Evolutionary conservation across 768 basidiomycete genomes (phyloP).

Genomic region (Tricholoma furcatifolium): DNA sequence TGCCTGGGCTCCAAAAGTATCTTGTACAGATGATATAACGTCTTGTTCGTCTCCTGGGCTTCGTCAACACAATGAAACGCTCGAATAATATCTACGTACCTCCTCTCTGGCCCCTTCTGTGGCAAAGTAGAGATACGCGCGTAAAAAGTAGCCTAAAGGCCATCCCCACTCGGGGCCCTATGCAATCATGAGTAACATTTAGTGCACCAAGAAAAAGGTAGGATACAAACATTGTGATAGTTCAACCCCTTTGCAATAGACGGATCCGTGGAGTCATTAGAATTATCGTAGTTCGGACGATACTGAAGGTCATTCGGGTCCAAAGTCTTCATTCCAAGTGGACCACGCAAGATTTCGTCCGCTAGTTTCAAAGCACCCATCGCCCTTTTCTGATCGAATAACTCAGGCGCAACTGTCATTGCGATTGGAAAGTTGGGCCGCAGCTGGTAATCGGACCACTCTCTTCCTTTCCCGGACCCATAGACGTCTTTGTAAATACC

Average conservation of each 20-base stretch:
- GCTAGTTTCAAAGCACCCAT: slow-evolving; percentile 78
- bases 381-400: slow-evolving; percentile 83
- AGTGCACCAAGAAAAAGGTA: neutral
- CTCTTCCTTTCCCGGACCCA: slow-evolving; percentile 81
- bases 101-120: slow-evolving; percentile 59
- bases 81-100: slow-evolving; percentile 38
- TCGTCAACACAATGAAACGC: neutral
- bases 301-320: slow-evolving; percentile 89
- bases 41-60: slow-evolving; percentile 61
- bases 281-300: slow-evolving; percentile 89
- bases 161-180: slow-evolving; percentile 95
- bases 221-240: slow-evolving; percentile 76
- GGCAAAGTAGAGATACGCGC: slow-evolving; percentile 91
- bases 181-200: slow-evolving; percentile 13
- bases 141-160: slow-evolving; percentile 93
- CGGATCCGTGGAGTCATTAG: slow-evolving; percentile 85
- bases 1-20: slow-evolving; percentile 67
- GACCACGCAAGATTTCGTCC: slow-evolving; percentile 77
- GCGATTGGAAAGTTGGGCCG: slow-evolving; percentile 93
- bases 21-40: slow-evolving; percentile 78
- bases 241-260: slow-evolving; percentile 91
- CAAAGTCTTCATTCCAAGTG: slow-evolving; percentile 95
- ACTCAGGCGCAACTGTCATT: slow-evolving; percentile 95
- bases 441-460: slow-evolving; percentile 98
- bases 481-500: slow-evolving; percentile 99